phyloP scores from a whole-genome alignment of 441 rosid genomes.

The Gossypium trilobum region DNA sequence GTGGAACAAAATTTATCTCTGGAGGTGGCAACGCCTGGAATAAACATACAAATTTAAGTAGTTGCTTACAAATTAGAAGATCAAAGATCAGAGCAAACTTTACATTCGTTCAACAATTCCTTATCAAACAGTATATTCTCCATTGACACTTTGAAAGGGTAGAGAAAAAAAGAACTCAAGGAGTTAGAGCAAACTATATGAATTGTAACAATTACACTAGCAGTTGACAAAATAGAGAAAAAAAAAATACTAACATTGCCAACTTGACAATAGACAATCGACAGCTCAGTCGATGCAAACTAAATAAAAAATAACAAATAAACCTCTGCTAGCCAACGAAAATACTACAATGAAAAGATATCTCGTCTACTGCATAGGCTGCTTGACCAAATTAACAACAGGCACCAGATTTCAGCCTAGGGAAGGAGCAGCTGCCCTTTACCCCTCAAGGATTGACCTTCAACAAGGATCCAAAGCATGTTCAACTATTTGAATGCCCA shows the following conservation, averaged over 20 bases:
- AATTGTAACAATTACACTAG: background rate
- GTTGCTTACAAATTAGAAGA: background rate
- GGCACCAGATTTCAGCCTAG: background rate
- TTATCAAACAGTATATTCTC: background rate
- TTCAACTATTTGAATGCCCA: background rate
- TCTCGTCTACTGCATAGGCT: background rate
- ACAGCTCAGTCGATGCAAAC: background rate
- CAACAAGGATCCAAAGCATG: constrained; percentile 8
- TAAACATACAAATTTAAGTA: constrained; percentile 12
- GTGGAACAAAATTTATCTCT: constrained; percentile 69
- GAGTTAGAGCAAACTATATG: background rate
- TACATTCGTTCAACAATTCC: background rate
- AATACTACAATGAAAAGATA: background rate
- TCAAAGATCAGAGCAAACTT: background rate
- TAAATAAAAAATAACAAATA: background rate
- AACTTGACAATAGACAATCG: background rate
- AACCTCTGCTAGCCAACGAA: background rate
- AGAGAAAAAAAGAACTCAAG: background rate
- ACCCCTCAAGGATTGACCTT: background rate
- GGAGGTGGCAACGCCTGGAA: constrained; percentile 77
- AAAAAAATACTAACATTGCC: background rate
- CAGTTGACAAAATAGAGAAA: background rate
- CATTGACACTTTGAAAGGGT: background rate
- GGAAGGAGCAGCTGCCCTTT: background rate
- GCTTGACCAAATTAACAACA: background rate